phyloP scores from a whole-genome alignment of 1,284 basidiomycete genomes.

The Pascua sp. region DNA sequence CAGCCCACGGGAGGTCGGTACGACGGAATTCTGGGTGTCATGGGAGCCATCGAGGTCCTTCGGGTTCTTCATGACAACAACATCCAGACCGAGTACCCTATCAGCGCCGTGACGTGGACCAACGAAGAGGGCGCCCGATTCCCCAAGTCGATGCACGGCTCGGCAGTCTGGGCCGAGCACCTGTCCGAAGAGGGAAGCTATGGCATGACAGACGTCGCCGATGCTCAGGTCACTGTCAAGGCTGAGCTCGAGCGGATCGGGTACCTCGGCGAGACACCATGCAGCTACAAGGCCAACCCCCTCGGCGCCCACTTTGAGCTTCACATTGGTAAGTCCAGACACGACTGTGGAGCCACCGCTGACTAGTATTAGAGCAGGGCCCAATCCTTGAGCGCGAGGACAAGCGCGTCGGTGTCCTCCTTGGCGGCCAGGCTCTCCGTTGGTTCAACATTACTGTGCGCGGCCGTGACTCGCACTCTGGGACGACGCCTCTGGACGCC shows the following conservation, averaged over 20 bases:
- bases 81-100: conserved; percentile 20
- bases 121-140: conserved; percentile 35
- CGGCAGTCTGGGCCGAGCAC: conserved; percentile 33
- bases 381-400: conserved; percentile 26
- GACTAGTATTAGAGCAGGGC: conserved; percentile 24
- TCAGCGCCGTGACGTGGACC: conserved; percentile 28
- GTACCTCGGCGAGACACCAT: conserved; percentile 20
- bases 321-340: conserved; percentile 18
- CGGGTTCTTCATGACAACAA: conserved; percentile 11
- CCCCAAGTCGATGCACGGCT: conserved; percentile 31
- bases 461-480: conserved; percentile 30
- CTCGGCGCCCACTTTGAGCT: conserved; percentile 37
- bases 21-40: conserved; percentile 36
- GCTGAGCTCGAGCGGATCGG: conserved; percentile 24
- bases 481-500: conserved; percentile 27
- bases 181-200: conserved; percentile 14
- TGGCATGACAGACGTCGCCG: conserved; percentile 12
- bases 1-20: conserved; percentile 36
- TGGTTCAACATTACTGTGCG: conserved; percentile 29
- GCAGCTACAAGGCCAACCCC: conserved; percentile 14
- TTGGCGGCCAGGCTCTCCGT: conserved; percentile 27
- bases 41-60: conserved; percentile 27
- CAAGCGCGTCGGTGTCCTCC: conserved; percentile 22
- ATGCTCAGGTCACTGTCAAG: conserved; percentile 7
- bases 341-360: background rate